Evolutionary conservation across 2,329 filamentous ascomycete genomes (phyloP), one percentile per base, ranked within the genome.

Genomic region (Blumeria hordei): DNA sequence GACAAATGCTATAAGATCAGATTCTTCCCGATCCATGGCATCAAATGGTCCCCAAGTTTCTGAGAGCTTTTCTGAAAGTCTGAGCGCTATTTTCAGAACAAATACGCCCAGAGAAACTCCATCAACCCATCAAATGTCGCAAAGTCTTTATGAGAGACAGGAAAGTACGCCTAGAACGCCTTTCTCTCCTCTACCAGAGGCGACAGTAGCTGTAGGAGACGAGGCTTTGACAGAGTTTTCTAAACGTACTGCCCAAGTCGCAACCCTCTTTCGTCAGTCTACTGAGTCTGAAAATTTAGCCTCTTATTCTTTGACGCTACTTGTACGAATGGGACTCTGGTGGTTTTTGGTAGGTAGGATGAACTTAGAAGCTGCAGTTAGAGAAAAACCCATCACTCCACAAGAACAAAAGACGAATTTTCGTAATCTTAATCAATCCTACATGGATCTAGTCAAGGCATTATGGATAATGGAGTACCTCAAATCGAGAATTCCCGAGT

Each of bases 311-410:
- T 72, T 82, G 0, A 72, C 74, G 50, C 78, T 87, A 57, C 82
- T 88, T 70, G 72, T 83, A 9, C 76, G 85, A 56, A 81, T 80
- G 28, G 81, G 79, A 3, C 71, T 85, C 0, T 95, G 88, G 88
- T 95, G 88, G 88, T 93, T 94, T 63, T 65, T 94, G 49, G 83
- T 78, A 60, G 88, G 88, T 18, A 80, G 88, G 58, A 77, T 81
- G 63, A 79, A 80, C 9, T 72, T 94, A 54, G 88, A 94, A 65
- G 67, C 70, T 11, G 72, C 81, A 41, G 80, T 93, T 50, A 75
- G 85, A 57, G 80, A 78, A 54, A 74, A 77, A 6, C 74, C 80
- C 34, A 68, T 71, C 37, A 72, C 68, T 44, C 71, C 74, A 4
- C 74, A 78, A 58, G 70, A 68, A 8, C 70, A 77, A 60, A 70